Percentiles rank a stretch among this genome's conserved stretches.
phyloP scores from a whole-genome alignment of 129 eudicot genomes.

The Flaveria robusta region DNA sequence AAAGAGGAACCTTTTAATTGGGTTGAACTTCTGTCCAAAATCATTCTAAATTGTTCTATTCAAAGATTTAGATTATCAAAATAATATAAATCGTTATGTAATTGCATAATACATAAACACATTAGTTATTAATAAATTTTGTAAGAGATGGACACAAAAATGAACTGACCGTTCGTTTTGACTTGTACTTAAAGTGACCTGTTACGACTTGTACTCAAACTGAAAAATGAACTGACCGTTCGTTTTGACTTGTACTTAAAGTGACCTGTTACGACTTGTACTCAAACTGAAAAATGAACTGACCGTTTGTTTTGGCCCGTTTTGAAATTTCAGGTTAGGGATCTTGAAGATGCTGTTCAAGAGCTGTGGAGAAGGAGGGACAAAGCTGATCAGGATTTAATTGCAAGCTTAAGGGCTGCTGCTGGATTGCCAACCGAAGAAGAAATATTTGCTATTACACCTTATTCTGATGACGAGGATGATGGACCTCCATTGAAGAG shows the following conservation, averaged over 20 bases:
- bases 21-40: constrained; percentile 3
- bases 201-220: neutral
- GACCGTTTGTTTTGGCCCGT: neutral
- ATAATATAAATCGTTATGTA: neutral
- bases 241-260: neutral
- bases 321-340: constrained; percentile 55
- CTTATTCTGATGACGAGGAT: constrained; percentile 94
- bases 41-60: neutral
- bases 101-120: neutral
- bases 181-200: constrained; percentile 2
- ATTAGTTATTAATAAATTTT: neutral
- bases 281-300: neutral
- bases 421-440: constrained; percentile 97
- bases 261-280: neutral
- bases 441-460: constrained; percentile 78
- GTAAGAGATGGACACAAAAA: neutral
- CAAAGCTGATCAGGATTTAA: constrained; percentile 70
- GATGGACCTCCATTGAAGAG: constrained; percentile 56
- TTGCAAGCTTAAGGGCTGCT: constrained; percentile 81
- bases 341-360: constrained; percentile 93
- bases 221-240: neutral
- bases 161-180: neutral
- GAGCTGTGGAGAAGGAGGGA: constrained; percentile 98
- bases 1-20: neutral
- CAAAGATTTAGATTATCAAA: neutral